A percentile compares a stretch with the other conserved stretches of the same genome.
These are phyloP conservation scores for Myriangium duriaei DNA, from an alignment of 2,329 filamentous ascomycete species.

Conservation along the genomic window DNA sequence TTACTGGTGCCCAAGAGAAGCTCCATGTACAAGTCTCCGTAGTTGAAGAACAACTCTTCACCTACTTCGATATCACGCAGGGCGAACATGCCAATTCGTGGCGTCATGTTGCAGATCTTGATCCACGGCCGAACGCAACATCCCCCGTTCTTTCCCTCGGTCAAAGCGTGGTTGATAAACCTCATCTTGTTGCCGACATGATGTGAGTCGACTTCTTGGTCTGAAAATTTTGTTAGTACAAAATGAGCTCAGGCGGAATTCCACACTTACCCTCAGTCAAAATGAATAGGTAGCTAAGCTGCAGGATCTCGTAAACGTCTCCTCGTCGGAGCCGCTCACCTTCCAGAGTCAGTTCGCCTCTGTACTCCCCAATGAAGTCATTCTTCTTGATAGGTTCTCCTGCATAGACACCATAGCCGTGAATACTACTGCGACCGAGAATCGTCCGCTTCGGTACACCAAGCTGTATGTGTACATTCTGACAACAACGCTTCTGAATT, in stretches of 20 bases:
- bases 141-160: constrained; percentile 26
- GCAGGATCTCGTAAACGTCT: constrained; percentile 48
- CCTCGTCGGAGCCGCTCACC: constrained; percentile 59
- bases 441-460: constrained; percentile 52
- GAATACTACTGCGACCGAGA: constrained; percentile 57
- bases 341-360: constrained; percentile 61
- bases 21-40: constrained; percentile 34
- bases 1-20: constrained; percentile 8
- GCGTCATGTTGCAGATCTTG: constrained; percentile 58
- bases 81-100: constrained; percentile 63
- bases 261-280: constrained; percentile 33
- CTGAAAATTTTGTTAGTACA: constrained; percentile 12
- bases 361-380: constrained; percentile 72
- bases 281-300: constrained; percentile 50
- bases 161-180: constrained; percentile 66
- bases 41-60: constrained; percentile 73
- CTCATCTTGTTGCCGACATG: constrained; percentile 68
- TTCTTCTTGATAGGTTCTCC: constrained; percentile 53
- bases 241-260: neutral
- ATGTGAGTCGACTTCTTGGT: constrained; percentile 54
- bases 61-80: constrained; percentile 53
- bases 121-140: constrained; percentile 55
- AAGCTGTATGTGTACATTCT: constrained; percentile 61
- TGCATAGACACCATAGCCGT: constrained; percentile 65
- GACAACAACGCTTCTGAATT: constrained; percentile 48